These are phyloP conservation scores for Fusarium luffae DNA, from an alignment of 2,329 filamentous ascomycete species.

Conservation along the genomic window DNA sequence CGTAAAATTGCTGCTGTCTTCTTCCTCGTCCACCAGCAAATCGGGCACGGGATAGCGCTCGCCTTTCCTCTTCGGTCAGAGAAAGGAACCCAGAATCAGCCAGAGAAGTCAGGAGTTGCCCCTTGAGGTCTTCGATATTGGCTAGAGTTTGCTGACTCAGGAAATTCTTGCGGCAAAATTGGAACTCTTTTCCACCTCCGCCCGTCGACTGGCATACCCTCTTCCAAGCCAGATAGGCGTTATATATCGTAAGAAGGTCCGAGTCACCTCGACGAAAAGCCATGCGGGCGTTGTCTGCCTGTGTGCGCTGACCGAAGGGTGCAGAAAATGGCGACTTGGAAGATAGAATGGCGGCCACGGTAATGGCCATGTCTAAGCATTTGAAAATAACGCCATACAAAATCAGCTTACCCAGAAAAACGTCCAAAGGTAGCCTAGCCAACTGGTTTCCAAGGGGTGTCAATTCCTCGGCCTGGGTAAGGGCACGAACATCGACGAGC, in stretches of 20 bases:
- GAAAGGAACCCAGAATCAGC: slow-evolving; percentile 86
- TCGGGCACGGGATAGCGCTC: slow-evolving; percentile 74
- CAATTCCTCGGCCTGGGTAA: slow-evolving; percentile 83
- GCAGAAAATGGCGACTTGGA: slow-evolving; percentile 94
- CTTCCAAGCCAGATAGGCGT: slow-evolving; percentile 92
- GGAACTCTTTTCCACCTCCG: slow-evolving; percentile 76
- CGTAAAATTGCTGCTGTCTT: slow-evolving; percentile 79
- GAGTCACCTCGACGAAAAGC: slow-evolving; percentile 89
- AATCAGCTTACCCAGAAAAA: slow-evolving; percentile 93
- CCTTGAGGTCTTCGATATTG: slow-evolving; percentile 96
- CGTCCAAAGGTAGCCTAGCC: slow-evolving; percentile 89
- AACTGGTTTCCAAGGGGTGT: slow-evolving; percentile 89
- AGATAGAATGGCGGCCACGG: slow-evolving; percentile 90
- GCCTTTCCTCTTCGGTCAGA: slow-evolving; percentile 78
- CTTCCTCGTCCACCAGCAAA: slow-evolving; percentile 64
- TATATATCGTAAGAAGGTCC: slow-evolving; percentile 91
- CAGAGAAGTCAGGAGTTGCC: slow-evolving; percentile 85
- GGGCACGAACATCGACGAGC: slow-evolving; percentile 89
- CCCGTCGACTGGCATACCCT: slow-evolving; percentile 76
- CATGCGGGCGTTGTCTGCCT: slow-evolving; percentile 82
- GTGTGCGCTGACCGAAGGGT: slow-evolving; percentile 83
- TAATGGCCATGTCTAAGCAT: slow-evolving; percentile 91
- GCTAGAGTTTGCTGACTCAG: slow-evolving; percentile 87
- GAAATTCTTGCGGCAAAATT: slow-evolving; percentile 96
- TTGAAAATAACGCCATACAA: slow-evolving; percentile 87